Percentiles rank a stretch among this genome's conserved stretches.
These are phyloP conservation scores for Fusarium abutilonis DNA, from an alignment of 2,329 filamentous ascomycete genomes.

Conservation along the genomic window DNA sequence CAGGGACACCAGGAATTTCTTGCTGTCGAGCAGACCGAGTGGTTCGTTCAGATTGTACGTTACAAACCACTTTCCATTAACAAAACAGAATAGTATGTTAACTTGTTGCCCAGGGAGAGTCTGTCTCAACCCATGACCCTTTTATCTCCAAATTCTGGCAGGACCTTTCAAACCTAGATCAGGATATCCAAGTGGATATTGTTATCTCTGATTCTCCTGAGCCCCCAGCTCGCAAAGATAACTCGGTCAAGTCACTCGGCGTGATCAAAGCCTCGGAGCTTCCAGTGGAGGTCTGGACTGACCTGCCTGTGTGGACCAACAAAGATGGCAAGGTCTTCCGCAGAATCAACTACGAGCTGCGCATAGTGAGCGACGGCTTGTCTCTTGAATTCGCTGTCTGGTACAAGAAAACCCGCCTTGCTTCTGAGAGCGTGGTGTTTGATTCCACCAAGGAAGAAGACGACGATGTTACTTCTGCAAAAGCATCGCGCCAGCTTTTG, in stretches of 20 bases:
- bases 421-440: constrained; percentile 35
- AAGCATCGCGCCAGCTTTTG: background rate
- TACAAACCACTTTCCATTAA: background rate
- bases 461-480: background rate
- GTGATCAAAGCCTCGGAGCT: constrained; percentile 26
- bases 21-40: constrained; percentile 44
- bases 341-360: constrained; percentile 34
- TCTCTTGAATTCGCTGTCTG: constrained; percentile 42
- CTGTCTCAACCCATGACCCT: constrained; percentile 17
- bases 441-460: constrained; percentile 19
- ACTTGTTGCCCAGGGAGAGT: constrained; percentile 19
- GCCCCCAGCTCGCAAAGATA: constrained; percentile 15
- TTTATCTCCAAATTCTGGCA: constrained; percentile 22
- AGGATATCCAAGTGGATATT: constrained; percentile 21
- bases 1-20: constrained; percentile 4
- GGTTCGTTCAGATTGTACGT: constrained; percentile 46
- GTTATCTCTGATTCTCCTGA: constrained; percentile 13
- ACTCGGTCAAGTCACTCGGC: constrained; percentile 33
- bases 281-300: constrained; percentile 9
- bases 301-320: constrained; percentile 33
- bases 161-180: background rate
- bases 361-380: constrained; percentile 40
- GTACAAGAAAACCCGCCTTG: constrained; percentile 35
- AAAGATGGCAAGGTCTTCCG: constrained; percentile 15
- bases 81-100: background rate